Evolutionary conservation across 495 filamentous ascomycete genomes (phyloP), one percentile per base, ranked within the genome.

Genomic region (Wilcoxina mikolae): DNA sequence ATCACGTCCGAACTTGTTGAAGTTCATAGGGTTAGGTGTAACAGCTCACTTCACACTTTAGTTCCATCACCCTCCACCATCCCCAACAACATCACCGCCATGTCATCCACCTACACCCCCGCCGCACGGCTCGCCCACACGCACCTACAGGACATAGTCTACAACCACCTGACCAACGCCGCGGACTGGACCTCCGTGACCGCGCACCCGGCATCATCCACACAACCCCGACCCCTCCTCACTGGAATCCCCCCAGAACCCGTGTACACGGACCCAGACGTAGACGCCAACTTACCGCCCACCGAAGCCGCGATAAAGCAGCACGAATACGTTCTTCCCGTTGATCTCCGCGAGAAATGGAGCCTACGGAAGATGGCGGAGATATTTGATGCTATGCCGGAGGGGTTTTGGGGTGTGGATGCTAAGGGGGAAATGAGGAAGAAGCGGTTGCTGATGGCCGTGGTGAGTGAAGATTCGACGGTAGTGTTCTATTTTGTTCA

Each of bases 401-500:
- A 72, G 45, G 70, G 76, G 33, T 74, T 55, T 25, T 58, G 48
- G 60, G 65, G 50, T 22, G 59, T 52, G 26, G 50, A 54, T 53
- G 48, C 56, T 54, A 69, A 72, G 51, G 65, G 67, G 10, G 62
- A 74, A 48, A 70, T 71, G 58, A 70, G 73, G 43, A 70, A 66
- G 25, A 94, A 94, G 72, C 75, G 87, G 51, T 53, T 95, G 15
- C 61, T 96, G 26, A 71, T 99, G 38, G 89, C 86, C 22, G 87
- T 86, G 33, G 74, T 90, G 49, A 78, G 85, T 62, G 82, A 85
- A 51, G 91, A 99, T 67, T 93, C 87, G 42, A 96, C 91, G 2
- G 77, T 96, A 20, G 85, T 90, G 3, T 96, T 94, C 67, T 99
- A 99, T 66, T 77, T 94, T 61, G 78, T 95, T 41, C 88, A 94